These are phyloP conservation scores for Mycocentrospora acerina DNA, from an alignment of 2,329 filamentous ascomycete species.

Conservation along the genomic window DNA sequence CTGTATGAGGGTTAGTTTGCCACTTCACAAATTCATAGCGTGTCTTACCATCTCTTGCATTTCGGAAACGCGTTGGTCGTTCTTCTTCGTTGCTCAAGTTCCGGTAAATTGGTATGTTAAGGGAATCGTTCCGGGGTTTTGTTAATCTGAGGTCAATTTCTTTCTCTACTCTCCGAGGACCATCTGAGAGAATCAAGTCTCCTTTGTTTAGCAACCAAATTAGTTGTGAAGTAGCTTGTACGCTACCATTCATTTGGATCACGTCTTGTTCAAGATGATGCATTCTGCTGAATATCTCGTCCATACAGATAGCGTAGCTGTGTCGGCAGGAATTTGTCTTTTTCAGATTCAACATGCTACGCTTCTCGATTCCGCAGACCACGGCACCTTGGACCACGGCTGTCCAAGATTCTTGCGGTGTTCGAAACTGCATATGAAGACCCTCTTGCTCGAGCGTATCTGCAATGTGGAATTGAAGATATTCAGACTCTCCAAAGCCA, in stretches of 20 bases:
- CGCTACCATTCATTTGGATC: constrained; percentile 1
- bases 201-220: constrained; percentile 21
- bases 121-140: constrained; percentile 1
- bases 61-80: constrained; percentile 8
- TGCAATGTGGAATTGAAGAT: constrained; percentile 14
- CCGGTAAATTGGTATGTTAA: constrained; percentile 9
- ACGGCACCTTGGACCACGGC: constrained; percentile 25
- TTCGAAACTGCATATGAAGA: constrained; percentile 13
- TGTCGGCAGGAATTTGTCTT: constrained; percentile 13
- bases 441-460: constrained; percentile 6
- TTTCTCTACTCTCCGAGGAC: constrained; percentile 4
- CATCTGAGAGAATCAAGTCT: constrained; percentile 13
- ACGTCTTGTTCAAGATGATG: constrained; percentile 3
- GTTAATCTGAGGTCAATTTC: constrained; percentile 9
- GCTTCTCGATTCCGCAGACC: constrained; percentile 28
- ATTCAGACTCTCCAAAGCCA: constrained; percentile 18
- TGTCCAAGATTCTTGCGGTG: constrained; percentile 22
- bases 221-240: constrained; percentile 11
- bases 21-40: neutral
- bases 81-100: constrained; percentile 9
- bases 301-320: constrained; percentile 19
- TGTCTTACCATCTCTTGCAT: constrained; percentile 7
- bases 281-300: constrained; percentile 11
- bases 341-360: constrained; percentile 7
- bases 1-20: constrained; percentile 7